A percentile compares a stretch with the other conserved stretches of the same genome.
These are phyloP conservation scores for Oryza longistaminata DNA, from an alignment of 176 grass and related monocot genomes.

Conservation along the genomic window DNA sequence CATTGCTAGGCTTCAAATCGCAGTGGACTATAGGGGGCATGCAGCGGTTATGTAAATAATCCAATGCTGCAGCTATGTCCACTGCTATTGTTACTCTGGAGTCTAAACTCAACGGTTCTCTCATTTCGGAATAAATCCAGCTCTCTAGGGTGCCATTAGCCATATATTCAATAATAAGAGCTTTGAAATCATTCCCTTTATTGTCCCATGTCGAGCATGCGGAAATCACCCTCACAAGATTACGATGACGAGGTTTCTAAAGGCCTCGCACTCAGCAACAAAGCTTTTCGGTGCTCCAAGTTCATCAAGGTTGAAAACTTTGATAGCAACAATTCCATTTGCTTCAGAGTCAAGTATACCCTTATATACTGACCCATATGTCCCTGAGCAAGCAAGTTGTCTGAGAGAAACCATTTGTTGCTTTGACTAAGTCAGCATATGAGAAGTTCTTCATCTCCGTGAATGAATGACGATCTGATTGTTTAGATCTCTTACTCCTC, in stretches of 20 bases:
- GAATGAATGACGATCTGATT: not conserved
- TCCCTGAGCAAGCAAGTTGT: slow-evolving; percentile 29
- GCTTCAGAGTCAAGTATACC: not conserved
- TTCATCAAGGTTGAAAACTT: slow-evolving; percentile 36
- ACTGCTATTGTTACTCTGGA: too few species aligned
- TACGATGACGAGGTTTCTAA: slow-evolving; percentile 40
- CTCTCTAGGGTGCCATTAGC: slow-evolving; percentile 44
- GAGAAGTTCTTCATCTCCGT: slow-evolving; percentile 13
- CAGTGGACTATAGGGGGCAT: slow-evolving; percentile 33
- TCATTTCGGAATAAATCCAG: slow-evolving; percentile 27
- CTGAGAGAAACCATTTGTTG: slow-evolving; percentile 36
- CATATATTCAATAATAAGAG: slow-evolving; percentile 38
- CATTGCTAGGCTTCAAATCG: slow-evolving; percentile 13
- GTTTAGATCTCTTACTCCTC: not conserved
- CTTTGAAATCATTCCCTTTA: slow-evolving; percentile 43
- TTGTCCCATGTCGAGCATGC: slow-evolving; percentile 19
- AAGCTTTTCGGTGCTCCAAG: slow-evolving; percentile 21
- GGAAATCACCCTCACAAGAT: slow-evolving; percentile 33
- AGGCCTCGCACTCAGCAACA: slow-evolving; percentile 38
- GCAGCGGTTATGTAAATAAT: slow-evolving; percentile 32
- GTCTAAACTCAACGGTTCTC: too few species aligned
- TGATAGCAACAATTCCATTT: slow-evolving; percentile 21
- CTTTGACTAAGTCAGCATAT: slow-evolving; percentile 28
- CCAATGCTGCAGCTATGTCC: slow-evolving; percentile 39
- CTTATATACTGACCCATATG: slow-evolving; percentile 41